These are phyloP conservation scores for Marchantia paleacea DNA, from an alignment of 225 moss, liverwort and hornwort species.

Conservation along the genomic window DNA sequence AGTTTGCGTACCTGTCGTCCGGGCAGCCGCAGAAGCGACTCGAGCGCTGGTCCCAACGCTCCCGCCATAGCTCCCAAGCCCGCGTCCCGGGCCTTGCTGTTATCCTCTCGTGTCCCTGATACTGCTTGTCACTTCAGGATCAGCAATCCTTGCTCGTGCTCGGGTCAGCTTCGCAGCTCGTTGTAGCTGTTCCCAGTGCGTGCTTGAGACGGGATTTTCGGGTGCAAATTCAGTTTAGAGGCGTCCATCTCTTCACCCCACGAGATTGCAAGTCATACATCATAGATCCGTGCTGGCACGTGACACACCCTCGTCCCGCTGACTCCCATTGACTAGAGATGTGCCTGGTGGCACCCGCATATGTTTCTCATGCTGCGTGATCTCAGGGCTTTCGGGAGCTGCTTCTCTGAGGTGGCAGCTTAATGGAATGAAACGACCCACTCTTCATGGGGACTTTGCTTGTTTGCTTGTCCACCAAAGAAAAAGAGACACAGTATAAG, in stretches of 20 bases:
- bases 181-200: not conserved
- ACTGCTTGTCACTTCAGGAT: not conserved
- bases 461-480: no score
- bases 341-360: no score
- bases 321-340: no score
- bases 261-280: not conserved
- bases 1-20: slow-evolving; percentile 25
- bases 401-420: no score
- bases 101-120: not conserved
- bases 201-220: not conserved
- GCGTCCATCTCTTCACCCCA: not conserved
- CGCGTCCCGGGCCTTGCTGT: not conserved
- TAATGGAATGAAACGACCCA: no score
- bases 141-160: not conserved
- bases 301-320: no score
- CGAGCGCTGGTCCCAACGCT: slow-evolving; percentile 27
- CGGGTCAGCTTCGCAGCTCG: not conserved
- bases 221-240: not conserved
- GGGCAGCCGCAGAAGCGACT: slow-evolving; percentile 38
- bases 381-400: no score
- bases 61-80: slow-evolving; percentile 35
- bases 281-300: not conserved
- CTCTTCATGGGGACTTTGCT: no score
- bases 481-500: no score
- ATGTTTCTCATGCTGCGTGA: no score